Conservation (phyloP, 1,284 basidiomycete genomes). For the Puccinia novopanici region DNA sequence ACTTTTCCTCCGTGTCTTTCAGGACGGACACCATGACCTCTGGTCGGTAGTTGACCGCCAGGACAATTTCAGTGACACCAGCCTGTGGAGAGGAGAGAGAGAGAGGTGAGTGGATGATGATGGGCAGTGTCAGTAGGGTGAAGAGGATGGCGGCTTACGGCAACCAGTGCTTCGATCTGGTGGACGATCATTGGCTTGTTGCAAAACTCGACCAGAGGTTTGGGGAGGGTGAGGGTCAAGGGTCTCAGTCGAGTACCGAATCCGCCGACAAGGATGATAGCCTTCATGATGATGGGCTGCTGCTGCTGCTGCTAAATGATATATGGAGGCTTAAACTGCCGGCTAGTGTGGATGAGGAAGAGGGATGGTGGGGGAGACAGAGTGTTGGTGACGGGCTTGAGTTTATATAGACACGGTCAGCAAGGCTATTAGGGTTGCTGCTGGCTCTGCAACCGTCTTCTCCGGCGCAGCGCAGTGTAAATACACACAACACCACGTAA, state of each 20-base stretch:
- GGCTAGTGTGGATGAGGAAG: too few species aligned
- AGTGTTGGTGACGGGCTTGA: not conserved
- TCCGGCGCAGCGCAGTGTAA: not conserved
- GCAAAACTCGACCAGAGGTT: slow-evolving; percentile 64
- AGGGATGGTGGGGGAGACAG: not conserved
- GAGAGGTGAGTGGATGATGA: not conserved
- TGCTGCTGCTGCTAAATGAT: not conserved
- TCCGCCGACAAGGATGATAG: slow-evolving; percentile 54
- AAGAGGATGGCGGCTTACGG: slow-evolving; percentile 57
- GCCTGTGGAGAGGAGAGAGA: slow-evolving; percentile 57
- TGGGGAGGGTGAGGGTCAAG: slow-evolving; percentile 63
- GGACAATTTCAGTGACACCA: slow-evolving; percentile 64
- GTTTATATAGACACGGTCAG: not conserved
- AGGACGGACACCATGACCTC: slow-evolving; percentile 65
- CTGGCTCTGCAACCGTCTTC: not conserved
- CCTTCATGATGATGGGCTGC: slow-evolving; percentile 39
- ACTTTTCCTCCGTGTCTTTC: slow-evolving; percentile 64
- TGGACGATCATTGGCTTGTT: slow-evolving; percentile 63
- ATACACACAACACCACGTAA: not conserved
- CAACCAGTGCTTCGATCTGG: slow-evolving; percentile 64
- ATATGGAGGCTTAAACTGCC: not conserved
- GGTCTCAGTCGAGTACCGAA: slow-evolving; percentile 64
- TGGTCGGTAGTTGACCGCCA: slow-evolving; percentile 64
- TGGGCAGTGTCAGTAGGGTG: slow-evolving; percentile 35
- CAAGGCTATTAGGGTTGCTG: not conserved